These are phyloP conservation scores for Trematosphaeria pertusa DNA, from an alignment of 2,329 filamentous ascomycete species.

Conservation along the genomic window DNA sequence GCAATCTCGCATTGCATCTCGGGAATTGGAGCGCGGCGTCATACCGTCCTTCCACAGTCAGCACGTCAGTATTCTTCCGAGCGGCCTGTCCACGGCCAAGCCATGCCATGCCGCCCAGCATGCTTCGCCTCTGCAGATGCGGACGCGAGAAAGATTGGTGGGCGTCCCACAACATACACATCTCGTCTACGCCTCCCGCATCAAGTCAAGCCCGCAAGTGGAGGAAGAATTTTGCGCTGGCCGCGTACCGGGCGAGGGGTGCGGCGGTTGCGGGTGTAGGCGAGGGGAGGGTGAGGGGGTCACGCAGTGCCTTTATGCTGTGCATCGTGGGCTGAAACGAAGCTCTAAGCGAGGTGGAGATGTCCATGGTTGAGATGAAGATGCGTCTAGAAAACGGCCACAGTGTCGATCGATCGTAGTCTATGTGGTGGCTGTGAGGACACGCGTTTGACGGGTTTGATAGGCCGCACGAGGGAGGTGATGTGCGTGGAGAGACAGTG, in stretches of 20 bases:
- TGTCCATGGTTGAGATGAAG: neutral
- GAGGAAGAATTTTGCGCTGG: slow-evolving; percentile 1
- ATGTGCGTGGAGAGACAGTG: no score
- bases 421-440: no score
- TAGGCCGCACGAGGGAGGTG: no score
- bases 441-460: neutral
- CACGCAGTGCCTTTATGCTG: neutral
- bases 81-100: no score
- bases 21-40: no score
- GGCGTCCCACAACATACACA: no score
- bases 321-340: slow-evolving; percentile 14
- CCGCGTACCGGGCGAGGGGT: slow-evolving; percentile 2
- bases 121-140: no score
- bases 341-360: slow-evolving; percentile 5
- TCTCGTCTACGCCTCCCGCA: neutral
- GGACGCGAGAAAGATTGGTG: no score
- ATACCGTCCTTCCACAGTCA: no score
- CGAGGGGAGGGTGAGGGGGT: slow-evolving; percentile 5
- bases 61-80: no score
- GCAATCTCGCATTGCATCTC: no score
- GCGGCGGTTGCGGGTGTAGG: slow-evolving; percentile 3
- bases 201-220: neutral
- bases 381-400: slow-evolving; percentile 8
- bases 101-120: no score
- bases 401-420: neutral